Base-by-base conservation (phyloP, 1,139 yeast genomes). In the Martiniozyma asiatica region DNA sequence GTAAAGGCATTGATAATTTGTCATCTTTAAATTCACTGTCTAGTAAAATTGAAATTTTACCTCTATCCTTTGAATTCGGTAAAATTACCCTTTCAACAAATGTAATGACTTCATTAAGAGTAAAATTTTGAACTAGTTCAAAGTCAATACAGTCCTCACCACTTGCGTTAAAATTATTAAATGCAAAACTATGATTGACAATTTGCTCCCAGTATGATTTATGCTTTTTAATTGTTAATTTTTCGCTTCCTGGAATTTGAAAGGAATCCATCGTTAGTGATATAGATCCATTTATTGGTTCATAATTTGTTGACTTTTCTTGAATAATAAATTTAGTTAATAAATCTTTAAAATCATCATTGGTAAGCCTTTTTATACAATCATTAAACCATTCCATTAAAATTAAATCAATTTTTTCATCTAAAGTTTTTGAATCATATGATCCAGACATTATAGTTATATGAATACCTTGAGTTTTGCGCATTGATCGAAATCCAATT, bases 391-490 rank as follows among this genome's bases (percentile, higher is more conserved):
- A 58, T 21, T 55, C 55, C 11, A 40, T 24, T 1, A 75, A 38
- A 34, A 63, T 67, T 14, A 58, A 61, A 29, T 73, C 68, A 20
- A 76, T 59, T 30, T 61, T 61, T 1, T 38, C 36, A 17, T 61
- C 60, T 18, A 74, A 39, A 6, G 53, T 53, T 9, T 42, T 40
- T 0, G 68, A 58, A 0, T 55, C 39, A 35, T 51, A 55, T 1
- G 51, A 53, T 11, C 63, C 60, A 41, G 77, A 71, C 60, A 66
- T 60, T 0, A 74, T 50, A 5, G 68, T 60, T 6, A 77, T 50
- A 39, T 66, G 73, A 2, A 72, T 32, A 1, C 87, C 87, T n/a
- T 67, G 46, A 0, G 72, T 63, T 13, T 61, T 56, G 32, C 73
- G 53, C 22, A 69, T 51, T 1, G 65, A 44, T 38, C 77, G 53